Conservation (phyloP, 148 eudicot species). For the Silene conica region DNA sequence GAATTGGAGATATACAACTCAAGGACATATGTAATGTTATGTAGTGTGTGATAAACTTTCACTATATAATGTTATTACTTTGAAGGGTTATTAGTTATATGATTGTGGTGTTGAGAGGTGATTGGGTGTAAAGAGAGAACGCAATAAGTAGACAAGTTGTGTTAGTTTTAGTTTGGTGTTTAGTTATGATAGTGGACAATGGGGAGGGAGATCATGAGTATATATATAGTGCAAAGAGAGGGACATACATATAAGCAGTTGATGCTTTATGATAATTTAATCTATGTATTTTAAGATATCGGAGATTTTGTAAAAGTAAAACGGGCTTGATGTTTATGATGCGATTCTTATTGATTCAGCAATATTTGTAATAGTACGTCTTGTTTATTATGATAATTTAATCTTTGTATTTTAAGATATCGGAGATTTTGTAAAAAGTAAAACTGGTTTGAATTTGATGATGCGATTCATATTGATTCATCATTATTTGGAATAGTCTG, state of each 20-base stretch:
- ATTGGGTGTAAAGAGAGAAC: conserved; percentile 4
- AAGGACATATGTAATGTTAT: not conserved
- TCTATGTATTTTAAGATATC: not conserved
- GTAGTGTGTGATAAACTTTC: no score
- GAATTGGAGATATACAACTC: conserved; percentile 21
- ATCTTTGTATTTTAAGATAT: no score
- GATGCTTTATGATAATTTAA: not conserved
- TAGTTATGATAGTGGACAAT: conserved; percentile 16
- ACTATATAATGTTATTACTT: not conserved
- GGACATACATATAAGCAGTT: not conserved
- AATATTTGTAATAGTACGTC: no score
- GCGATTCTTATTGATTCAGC: not conserved
- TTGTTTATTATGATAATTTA: no score
- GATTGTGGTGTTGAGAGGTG: not conserved
- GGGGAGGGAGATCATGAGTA: conserved; percentile 2
- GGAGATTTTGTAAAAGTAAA: no score
- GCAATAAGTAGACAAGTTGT: conserved; percentile 6
- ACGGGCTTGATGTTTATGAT: not conserved
- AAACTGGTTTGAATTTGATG: no score
- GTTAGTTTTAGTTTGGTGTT: conserved; percentile 22
- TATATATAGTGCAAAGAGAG: conserved; percentile 26
- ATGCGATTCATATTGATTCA: no score
- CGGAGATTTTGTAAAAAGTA: no score
- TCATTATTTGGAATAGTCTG: no score
- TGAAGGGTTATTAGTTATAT: conserved; percentile 4